These are phyloP conservation scores for Candida ficus DNA, from an alignment of 805 yeast species.

Conservation along the genomic window DNA sequence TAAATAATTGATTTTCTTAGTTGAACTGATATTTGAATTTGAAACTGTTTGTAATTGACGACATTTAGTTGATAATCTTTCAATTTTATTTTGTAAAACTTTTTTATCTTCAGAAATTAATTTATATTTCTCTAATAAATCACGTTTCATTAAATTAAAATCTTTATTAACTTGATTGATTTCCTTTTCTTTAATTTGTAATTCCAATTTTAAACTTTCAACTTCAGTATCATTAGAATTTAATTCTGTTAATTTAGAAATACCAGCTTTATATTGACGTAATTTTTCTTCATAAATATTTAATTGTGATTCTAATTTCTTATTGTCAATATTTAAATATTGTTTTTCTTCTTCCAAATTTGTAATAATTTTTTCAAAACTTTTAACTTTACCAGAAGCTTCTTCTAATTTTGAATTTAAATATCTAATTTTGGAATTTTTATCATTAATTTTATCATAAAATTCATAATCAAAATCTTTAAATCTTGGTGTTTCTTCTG, in stretches of 20 bases:
- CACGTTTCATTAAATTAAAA: constrained; percentile 29
- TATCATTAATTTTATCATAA: constrained; percentile 22
- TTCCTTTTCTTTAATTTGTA: constrained; percentile 17
- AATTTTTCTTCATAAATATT: constrained; percentile 29
- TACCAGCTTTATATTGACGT: constrained; percentile 22
- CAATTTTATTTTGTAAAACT: constrained; percentile 27
- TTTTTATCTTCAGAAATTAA: constrained; percentile 23
- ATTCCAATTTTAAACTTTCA: constrained; percentile 12
- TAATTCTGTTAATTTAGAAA: constrained; percentile 12
- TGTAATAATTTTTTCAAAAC: constrained; percentile 25
- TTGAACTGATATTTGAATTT: constrained; percentile 18
- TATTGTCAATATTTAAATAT: constrained; percentile 28
- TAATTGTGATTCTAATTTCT: constrained; percentile 27
- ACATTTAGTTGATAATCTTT: constrained; percentile 24
- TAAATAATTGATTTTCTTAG: constrained; percentile 20
- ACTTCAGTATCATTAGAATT: constrained; percentile 8
- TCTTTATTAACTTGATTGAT: constrained; percentile 14
- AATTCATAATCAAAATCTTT: constrained; percentile 22
- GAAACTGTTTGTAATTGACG: constrained; percentile 25
- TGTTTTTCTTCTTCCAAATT: constrained; percentile 29
- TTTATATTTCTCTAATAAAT: constrained; percentile 25
- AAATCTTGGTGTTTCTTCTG: not conserved
- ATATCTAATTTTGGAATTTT: constrained; percentile 20
- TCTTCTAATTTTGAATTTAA: constrained; percentile 21
- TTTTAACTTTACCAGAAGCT: constrained; percentile 24